Evolutionary conservation across 148 eudicot genomes (phyloP).

Genomic region (Rhododendron vialii): DNA sequence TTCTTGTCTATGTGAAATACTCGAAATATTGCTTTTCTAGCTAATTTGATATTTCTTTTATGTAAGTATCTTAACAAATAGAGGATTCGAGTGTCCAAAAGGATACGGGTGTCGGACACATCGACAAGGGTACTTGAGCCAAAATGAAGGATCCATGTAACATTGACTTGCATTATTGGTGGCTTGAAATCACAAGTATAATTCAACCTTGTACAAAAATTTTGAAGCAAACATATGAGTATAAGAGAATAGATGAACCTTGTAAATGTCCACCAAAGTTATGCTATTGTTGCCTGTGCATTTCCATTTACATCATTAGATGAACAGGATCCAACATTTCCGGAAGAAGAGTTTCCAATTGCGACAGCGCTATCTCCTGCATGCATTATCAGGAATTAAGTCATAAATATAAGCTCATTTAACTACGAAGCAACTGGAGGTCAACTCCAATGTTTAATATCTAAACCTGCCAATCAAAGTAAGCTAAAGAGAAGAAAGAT

Average conservation of each 20-base stretch:
- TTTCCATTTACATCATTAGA: background rate
- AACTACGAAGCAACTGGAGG: background rate
- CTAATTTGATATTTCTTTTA: no score
- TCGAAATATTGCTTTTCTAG: no score
- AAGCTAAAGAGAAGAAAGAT: background rate
- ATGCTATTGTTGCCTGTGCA: background rate
- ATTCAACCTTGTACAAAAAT: background rate
- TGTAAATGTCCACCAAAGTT: background rate
- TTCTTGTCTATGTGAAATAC: no score
- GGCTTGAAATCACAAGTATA: background rate
- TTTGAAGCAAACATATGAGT: background rate
- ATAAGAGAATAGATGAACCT: background rate
- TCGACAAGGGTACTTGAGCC: no score
- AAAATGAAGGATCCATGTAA: no score
- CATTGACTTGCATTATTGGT: background rate
- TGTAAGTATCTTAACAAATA: no score
- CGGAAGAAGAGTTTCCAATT: background rate
- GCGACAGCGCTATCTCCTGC: slow-evolving; percentile 2
- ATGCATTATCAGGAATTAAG: background rate
- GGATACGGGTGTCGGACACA: no score
- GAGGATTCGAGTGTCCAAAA: no score
- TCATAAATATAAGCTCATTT: background rate
- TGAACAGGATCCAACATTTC: background rate
- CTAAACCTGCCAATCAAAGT: background rate
- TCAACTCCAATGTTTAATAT: background rate